phyloP scores from a whole-genome alignment of 768 basidiomycete genomes.

The Pleurotus tuber-regium region DNA sequence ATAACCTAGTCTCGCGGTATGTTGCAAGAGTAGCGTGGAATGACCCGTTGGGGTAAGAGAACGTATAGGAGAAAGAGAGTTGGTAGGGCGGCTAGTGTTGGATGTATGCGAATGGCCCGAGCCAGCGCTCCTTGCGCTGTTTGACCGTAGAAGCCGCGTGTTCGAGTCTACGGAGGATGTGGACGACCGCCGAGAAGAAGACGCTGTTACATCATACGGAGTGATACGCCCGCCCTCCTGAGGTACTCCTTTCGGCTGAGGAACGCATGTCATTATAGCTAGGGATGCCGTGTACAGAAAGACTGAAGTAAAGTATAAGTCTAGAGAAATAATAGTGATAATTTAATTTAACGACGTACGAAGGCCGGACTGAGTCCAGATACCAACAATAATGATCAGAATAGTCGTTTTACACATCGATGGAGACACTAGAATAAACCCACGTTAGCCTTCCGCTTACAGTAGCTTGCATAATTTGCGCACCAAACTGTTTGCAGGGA shows the following conservation, averaged over 20 bases:
- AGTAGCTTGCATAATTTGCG: slow-evolving; percentile 3
- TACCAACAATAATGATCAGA: slow-evolving; percentile 25
- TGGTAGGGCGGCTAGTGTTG: no score
- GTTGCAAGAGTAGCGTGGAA: neutral
- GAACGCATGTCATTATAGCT: slow-evolving; percentile 27
- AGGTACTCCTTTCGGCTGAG: slow-evolving; percentile 19
- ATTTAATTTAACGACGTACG: slow-evolving; percentile 26
- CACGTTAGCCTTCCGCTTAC: neutral
- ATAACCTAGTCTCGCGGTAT: slow-evolving; percentile 2
- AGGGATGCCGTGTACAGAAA: slow-evolving; percentile 27
- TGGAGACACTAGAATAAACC: slow-evolving; percentile 16
- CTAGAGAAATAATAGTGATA: no score
- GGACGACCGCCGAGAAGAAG: slow-evolving; percentile 3
- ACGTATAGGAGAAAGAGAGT: slow-evolving; percentile 1
- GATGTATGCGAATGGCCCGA: neutral
- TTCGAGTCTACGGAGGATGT: slow-evolving; percentile 10
- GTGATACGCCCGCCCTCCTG: slow-evolving; percentile 22
- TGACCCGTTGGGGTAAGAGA: neutral
- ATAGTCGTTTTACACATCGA: slow-evolving; percentile 28
- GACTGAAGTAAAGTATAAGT: no score
- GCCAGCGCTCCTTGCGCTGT: neutral
- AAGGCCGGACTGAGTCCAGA: slow-evolving; percentile 30
- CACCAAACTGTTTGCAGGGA: slow-evolving; percentile 35
- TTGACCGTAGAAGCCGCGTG: slow-evolving; percentile 6
- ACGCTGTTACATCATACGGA: neutral